phyloP scores from a whole-genome alignment of 192 early-diverging fungal species.

The Backusella circina region DNA sequence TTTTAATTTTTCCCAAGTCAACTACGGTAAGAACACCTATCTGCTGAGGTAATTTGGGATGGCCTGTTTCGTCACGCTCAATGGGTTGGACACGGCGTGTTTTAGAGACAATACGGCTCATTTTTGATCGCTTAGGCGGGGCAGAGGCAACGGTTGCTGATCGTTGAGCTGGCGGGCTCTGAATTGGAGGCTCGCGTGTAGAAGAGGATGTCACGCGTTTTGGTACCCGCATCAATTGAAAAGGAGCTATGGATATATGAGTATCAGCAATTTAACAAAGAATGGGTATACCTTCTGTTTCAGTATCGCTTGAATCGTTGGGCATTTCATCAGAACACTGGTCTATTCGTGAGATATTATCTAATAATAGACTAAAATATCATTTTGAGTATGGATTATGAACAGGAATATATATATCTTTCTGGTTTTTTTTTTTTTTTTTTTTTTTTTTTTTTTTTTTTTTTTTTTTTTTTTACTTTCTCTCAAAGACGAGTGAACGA shows the following conservation, averaged over 20 bases:
- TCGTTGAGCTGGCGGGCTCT: slow-evolving; percentile 6
- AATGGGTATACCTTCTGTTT: slow-evolving; percentile 6
- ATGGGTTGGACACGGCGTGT: slow-evolving; percentile 41
- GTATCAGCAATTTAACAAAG: neutral
- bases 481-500: slow-evolving; percentile 6
- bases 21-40: slow-evolving; percentile 77
- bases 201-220: slow-evolving; percentile 1
- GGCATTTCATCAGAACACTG: neutral
- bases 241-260: neutral
- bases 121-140: slow-evolving; percentile 25
- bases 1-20: slow-evolving; percentile 68
- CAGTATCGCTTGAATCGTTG: neutral
- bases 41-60: slow-evolving; percentile 70
- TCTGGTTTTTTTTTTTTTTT: no score
- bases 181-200: neutral
- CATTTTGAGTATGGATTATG: neutral
- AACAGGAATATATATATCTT: neutral
- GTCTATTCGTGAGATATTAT: neutral
- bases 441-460: no score
- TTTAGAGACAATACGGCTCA: slow-evolving; percentile 11
- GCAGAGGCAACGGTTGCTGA: slow-evolving; percentile 19
- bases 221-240: neutral
- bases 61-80: slow-evolving; percentile 59
- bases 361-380: neutral
- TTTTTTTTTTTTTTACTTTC: no score